Evolutionary conservation across 192 early-diverging fungal genomes (phyloP).

Genomic region (Dissophora globulifera): DNA sequence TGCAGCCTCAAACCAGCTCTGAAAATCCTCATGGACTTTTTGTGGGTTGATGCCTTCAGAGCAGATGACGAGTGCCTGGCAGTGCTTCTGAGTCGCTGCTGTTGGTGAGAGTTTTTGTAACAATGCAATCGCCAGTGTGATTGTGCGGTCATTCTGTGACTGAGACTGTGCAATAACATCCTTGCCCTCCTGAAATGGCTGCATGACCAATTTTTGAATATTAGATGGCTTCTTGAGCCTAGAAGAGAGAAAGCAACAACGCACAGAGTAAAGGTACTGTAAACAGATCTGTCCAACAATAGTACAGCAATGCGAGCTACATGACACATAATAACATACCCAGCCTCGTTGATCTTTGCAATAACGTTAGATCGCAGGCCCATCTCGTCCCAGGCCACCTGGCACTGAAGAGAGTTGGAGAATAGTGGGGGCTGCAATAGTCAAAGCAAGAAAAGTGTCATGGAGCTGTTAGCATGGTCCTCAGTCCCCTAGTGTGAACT

Average conservation of each 20-base stretch:
- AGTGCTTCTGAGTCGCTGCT: slow-evolving; percentile 19
- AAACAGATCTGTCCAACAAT: no score
- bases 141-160: slow-evolving; percentile 50
- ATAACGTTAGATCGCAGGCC: slow-evolving; percentile 20
- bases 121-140: slow-evolving; percentile 33
- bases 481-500: no score
- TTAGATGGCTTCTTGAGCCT: slow-evolving; percentile 35
- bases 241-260: not conserved
- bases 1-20: slow-evolving; percentile 24
- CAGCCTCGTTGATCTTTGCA: slow-evolving; percentile 22
- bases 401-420: slow-evolving; percentile 42
- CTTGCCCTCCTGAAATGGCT: slow-evolving; percentile 28
- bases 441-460: not conserved
- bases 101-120: slow-evolving; percentile 27
- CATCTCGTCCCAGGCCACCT: slow-evolving; percentile 46
- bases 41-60: slow-evolving; percentile 39
- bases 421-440: slow-evolving; percentile 11
- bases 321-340: slow-evolving; percentile 24
- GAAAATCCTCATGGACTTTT: slow-evolving; percentile 36
- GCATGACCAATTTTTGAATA: slow-evolving; percentile 47
- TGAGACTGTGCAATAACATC: slow-evolving; percentile 50
- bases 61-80: slow-evolving; percentile 42
- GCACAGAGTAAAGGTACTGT: slow-evolving; percentile 1
- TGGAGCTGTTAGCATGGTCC: no score
- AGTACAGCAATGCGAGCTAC: no score